These are phyloP conservation scores for Acmispon strigosus DNA, from an alignment of 306 rosid genomes.

Conservation along the genomic window DNA sequence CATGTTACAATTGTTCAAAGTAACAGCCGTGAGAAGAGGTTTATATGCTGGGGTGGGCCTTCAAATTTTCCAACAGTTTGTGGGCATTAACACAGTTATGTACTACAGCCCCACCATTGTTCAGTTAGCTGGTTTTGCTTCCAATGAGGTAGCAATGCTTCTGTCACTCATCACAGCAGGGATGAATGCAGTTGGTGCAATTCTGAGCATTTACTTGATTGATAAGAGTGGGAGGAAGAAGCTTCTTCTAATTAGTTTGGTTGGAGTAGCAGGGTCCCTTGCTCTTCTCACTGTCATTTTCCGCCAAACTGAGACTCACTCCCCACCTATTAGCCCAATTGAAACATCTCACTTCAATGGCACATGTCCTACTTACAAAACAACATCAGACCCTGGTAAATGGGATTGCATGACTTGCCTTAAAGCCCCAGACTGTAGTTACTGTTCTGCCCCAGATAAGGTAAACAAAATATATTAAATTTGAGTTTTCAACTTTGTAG, in stretches of 20 bases:
- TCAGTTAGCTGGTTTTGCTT: conserved; percentile 46
- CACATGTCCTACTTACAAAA: conserved; percentile 29
- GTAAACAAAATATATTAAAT: too few species aligned
- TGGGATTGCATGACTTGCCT: conserved; percentile 49
- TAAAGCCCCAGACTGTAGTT: conserved; percentile 38
- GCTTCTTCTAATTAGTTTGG: conserved; percentile 32
- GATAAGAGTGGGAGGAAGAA: conserved; percentile 48
- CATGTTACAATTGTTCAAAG: conserved; percentile 17
- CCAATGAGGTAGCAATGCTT: conserved; percentile 38
- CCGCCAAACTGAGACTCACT: conserved; percentile 18
- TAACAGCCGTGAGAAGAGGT: conserved; percentile 37
- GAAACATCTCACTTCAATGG: conserved; percentile 16
- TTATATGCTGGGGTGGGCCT: conserved; percentile 49
- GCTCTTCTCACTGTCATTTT: conserved; percentile 36
- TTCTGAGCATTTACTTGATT: conserved; percentile 44
- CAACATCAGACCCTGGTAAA: background rate
- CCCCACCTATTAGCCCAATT: conserved; percentile 16
- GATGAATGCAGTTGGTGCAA: conserved; percentile 36
- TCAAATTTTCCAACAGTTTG: conserved; percentile 48
- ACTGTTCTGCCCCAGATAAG: conserved; percentile 34
- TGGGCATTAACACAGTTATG: conserved; percentile 53
- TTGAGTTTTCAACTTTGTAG: too few species aligned
- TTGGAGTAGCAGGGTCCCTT: conserved; percentile 30
- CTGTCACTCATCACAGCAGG: conserved; percentile 43
- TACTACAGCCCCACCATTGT: conserved; percentile 50